Percentiles rank a stretch among this genome's conserved stretches.
phyloP scores from a whole-genome alignment of 805 yeast genomes.

The Schizosaccharomyces pombe region DNA sequence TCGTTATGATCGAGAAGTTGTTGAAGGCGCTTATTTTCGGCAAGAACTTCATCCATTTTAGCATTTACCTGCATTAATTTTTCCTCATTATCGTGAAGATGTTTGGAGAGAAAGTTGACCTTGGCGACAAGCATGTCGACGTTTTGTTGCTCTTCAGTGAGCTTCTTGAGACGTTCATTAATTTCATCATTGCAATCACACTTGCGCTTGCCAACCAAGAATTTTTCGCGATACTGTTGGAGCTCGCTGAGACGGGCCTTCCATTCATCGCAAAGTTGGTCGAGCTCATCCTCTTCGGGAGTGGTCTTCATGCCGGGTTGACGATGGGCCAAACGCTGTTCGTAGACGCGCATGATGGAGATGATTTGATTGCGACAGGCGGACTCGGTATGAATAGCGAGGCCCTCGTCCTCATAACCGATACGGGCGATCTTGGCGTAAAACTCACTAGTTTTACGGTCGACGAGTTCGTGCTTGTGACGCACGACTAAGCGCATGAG shows the following conservation, averaged over 20 bases:
- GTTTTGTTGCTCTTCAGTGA: not conserved
- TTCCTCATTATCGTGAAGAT: constrained; percentile 1
- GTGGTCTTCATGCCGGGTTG: constrained; percentile 2
- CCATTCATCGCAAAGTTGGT: not conserved
- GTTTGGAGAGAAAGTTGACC: constrained; percentile 1
- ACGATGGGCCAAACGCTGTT: constrained; percentile 2
- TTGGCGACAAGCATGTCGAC: constrained; percentile 1
- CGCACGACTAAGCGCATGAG: not conserved
- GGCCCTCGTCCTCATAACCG: constrained; percentile 2
- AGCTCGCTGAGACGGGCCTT: not conserved
- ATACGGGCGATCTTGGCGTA: not conserved
- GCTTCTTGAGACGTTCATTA: not conserved
- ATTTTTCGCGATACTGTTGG: constrained; percentile 1
- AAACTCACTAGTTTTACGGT: not conserved
- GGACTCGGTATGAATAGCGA: constrained; percentile 1
- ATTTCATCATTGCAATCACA: constrained; percentile 2
- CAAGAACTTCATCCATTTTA: not conserved
- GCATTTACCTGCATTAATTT: not conserved
- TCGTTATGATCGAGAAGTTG: not conserved
- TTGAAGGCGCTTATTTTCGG: not conserved
- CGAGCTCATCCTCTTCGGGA: constrained; percentile 1
- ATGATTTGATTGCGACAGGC: constrained; percentile 1
- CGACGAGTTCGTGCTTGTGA: not conserved
- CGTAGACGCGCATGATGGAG: not conserved
- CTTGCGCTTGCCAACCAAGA: constrained; percentile 1